Percentiles rank a stretch among this genome's conserved stretches.
Conservation (phyloP, 768 basidiomycete genomes). For the Suillus sp. region DNA sequence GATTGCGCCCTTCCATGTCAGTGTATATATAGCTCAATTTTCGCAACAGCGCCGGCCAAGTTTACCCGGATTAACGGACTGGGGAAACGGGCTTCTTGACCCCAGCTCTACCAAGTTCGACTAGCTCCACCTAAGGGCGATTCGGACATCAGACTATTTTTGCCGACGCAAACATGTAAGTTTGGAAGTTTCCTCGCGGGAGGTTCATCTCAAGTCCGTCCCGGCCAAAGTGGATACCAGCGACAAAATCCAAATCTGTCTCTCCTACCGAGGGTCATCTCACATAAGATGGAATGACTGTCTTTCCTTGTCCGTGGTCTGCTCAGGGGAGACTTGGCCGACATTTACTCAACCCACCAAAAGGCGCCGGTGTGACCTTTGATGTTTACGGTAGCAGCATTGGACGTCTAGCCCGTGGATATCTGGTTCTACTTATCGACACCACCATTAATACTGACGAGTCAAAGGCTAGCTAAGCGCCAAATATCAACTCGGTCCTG, state of each 20-base stretch:
- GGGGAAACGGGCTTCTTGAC: not conserved
- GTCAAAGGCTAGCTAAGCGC: slow-evolving; percentile 31
- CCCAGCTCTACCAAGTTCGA: too few relatives aligned
- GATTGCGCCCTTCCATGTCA: not conserved
- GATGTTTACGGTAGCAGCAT: not conserved
- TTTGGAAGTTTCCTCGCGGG: too few relatives aligned
- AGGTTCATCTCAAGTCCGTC: too few relatives aligned
- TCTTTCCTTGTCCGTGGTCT: not conserved
- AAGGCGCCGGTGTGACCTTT: not conserved
- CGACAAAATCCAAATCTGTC: too few relatives aligned
- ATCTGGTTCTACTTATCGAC: not conserved
- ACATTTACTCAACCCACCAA: not conserved
- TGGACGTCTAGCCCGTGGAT: not conserved
- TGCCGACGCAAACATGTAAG: not conserved
- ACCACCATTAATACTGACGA: not conserved
- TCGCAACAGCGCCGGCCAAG: not conserved
- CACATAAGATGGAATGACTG: not conserved
- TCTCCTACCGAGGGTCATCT: too few relatives aligned
- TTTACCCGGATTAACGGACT: not conserved
- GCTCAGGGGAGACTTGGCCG: not conserved
- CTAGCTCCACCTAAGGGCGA: not conserved
- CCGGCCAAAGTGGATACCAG: too few relatives aligned
- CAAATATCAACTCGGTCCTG: slow-evolving; percentile 50
- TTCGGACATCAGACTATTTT: not conserved
- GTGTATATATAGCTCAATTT: not conserved